Percentiles rank a stretch among this genome's conserved stretches.
These are phyloP conservation scores for Leptomonas seymouri DNA, from an alignment of 208 protist species.

Conservation along the genomic window DNA sequence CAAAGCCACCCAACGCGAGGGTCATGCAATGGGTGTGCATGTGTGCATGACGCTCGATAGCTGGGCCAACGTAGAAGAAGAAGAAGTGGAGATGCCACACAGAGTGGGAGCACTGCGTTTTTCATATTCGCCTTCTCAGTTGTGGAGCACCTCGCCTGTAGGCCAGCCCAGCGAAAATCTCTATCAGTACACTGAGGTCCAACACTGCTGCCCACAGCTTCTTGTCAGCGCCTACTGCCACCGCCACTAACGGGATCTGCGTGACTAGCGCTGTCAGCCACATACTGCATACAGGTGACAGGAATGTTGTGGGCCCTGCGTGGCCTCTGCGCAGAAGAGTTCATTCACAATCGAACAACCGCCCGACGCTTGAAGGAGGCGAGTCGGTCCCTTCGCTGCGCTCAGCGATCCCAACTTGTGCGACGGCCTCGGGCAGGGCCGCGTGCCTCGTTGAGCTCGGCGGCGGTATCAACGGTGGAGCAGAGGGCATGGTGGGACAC, in stretches of 20 bases:
- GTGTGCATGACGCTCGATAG: too few relatives aligned
- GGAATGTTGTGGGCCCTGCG: background rate
- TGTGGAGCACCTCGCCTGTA: constrained; percentile 13
- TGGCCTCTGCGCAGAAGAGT: constrained; percentile 7
- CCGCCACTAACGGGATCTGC: constrained; percentile 3
- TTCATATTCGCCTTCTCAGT: background rate
- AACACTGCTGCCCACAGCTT: constrained; percentile 1
- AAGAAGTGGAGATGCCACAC: too few relatives aligned
- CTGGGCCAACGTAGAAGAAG: too few relatives aligned
- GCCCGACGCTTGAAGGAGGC: background rate
- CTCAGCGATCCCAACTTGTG: background rate
- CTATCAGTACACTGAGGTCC: background rate
- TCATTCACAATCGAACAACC: background rate
- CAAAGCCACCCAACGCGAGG: too few relatives aligned
- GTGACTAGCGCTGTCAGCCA: constrained; percentile 5
- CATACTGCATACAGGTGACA: too few relatives aligned
- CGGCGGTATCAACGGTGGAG: background rate
- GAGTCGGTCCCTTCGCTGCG: background rate
- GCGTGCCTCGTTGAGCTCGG: background rate
- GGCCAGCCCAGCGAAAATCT: constrained; percentile 5
- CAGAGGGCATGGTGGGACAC: background rate
- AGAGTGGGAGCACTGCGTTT: background rate
- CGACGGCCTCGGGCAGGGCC: background rate
- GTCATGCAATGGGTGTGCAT: too few relatives aligned
- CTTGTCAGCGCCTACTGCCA: background rate